A percentile compares a stretch with the other conserved stretches of the same genome.
Evolutionary conservation across 768 basidiomycete species (phyloP).

Genomic region (Gloeopeniophorella convolvens): DNA sequence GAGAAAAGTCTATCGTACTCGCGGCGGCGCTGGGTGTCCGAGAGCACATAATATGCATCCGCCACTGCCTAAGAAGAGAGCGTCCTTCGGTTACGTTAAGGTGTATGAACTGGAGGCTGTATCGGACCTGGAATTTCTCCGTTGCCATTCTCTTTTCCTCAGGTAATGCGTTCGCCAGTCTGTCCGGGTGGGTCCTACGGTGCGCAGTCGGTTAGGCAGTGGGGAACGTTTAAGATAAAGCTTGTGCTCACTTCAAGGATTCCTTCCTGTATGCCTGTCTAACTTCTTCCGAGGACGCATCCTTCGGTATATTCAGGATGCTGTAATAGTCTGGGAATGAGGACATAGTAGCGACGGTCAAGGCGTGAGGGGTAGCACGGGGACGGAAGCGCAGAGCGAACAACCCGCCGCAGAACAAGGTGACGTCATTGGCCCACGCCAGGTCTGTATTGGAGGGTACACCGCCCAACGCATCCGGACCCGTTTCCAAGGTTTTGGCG

Average conservation of each 20-base stretch:
- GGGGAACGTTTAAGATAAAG: background rate
- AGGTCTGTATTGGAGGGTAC: no score
- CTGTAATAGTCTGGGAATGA: constrained; percentile 77
- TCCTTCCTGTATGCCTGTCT: constrained; percentile 75
- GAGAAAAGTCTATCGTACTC: constrained; percentile 68
- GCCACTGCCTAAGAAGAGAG: constrained; percentile 75
- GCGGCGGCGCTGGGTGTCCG: constrained; percentile 61
- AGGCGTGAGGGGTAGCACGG: no score
- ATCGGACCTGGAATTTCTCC: constrained; percentile 71
- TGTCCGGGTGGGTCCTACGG: constrained; percentile 81
- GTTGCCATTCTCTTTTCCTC: constrained; percentile 71
- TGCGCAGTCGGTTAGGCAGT: no score
- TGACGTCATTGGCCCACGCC: background rate
- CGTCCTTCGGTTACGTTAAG: no score
- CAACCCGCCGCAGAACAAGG: background rate
- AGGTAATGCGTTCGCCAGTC: constrained; percentile 61
- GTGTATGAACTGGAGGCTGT: no score
- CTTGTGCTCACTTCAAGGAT: constrained; percentile 51
- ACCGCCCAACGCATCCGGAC: no score
- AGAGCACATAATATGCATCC: constrained; percentile 91
- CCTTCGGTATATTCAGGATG: constrained; percentile 47
- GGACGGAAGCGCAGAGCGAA: no score
- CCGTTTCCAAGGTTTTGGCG: no score
- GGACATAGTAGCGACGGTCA: constrained; percentile 42
- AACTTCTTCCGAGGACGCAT: constrained; percentile 63